These are phyloP conservation scores for Cerrena zonata DNA, from an alignment of 1,284 basidiomycete species.

Conservation along the genomic window DNA sequence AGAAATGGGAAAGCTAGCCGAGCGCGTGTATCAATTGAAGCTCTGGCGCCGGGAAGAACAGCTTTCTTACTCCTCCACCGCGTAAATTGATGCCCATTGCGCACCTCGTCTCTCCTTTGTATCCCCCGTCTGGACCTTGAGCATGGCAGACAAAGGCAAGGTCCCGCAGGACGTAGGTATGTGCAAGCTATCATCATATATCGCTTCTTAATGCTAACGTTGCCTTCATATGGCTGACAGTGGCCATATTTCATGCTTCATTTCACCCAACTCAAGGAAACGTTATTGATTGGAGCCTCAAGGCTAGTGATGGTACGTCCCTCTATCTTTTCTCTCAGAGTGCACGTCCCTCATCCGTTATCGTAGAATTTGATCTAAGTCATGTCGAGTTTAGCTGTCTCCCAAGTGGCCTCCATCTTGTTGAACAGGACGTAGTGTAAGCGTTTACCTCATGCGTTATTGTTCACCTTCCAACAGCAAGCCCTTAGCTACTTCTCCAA, in stretches of 20 bases:
- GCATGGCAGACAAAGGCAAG: constrained; percentile 17
- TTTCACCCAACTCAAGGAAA: constrained; percentile 78
- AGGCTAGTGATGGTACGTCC: constrained; percentile 54
- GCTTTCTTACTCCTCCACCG: neutral
- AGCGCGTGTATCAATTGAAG: no score
- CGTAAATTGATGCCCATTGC: neutral
- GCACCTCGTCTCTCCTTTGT: neutral
- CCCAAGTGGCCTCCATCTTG: constrained; percentile 73
- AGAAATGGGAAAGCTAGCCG: no score
- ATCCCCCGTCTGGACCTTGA: neutral
- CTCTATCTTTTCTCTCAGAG: neutral
- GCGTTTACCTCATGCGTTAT: constrained; percentile 21
- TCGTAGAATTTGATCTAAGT: constrained; percentile 56
- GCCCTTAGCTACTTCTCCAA: constrained; percentile 63
- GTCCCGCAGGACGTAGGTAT: constrained; percentile 47
- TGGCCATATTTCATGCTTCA: constrained; percentile 76
- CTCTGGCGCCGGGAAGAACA: neutral
- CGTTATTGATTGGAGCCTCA: constrained; percentile 68
- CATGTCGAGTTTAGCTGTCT: constrained; percentile 72
- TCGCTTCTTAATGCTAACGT: constrained; percentile 1
- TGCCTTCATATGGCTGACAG: constrained; percentile 30
- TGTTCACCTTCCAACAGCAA: neutral
- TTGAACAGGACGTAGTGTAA: constrained; percentile 72
- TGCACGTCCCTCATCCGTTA: neutral
- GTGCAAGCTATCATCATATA: constrained; percentile 8